phyloP scores from a whole-genome alignment of 2,329 filamentous ascomycete genomes.

The Pseudogymnoascus sp. region DNA sequence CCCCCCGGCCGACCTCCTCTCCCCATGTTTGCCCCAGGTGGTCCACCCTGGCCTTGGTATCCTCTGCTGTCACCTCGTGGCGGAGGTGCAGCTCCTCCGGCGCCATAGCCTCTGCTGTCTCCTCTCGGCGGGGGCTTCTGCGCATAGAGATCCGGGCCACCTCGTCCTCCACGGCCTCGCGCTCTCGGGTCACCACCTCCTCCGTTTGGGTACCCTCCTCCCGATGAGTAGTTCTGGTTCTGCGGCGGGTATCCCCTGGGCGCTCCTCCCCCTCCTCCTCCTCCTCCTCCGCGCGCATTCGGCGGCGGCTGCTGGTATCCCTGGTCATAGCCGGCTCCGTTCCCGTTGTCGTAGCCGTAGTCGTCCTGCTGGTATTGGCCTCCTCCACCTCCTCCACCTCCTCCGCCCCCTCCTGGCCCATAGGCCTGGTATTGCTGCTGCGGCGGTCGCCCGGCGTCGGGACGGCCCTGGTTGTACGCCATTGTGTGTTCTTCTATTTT shows the following conservation, averaged over 20 bases:
- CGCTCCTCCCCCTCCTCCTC: not conserved
- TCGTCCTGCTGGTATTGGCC: slow-evolving; percentile 1
- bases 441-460: not conserved
- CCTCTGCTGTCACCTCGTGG: slow-evolving; percentile 2
- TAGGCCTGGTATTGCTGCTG: slow-evolving; percentile 1
- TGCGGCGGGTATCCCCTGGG: slow-evolving; percentile 2
- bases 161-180: not conserved
- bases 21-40: slow-evolving; percentile 1
- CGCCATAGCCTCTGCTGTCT: slow-evolving; percentile 3
- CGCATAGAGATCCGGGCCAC: not conserved
- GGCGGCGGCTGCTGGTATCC: slow-evolving; percentile 7
- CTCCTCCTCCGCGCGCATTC: not conserved
- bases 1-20: not conserved
- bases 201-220: not conserved
- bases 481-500: not conserved
- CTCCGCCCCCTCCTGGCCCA: not conserved
- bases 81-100: not conserved
- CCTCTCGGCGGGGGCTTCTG: slow-evolving; percentile 2
- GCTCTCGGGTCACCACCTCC: not conserved
- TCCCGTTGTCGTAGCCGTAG: not conserved
- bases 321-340: not conserved
- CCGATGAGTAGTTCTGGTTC: not conserved
- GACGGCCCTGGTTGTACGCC: not conserved
- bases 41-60: not conserved
- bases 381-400: not conserved